Base-by-base conservation (phyloP, 179 eudicot species). In the Beta macrorhiza region DNA sequence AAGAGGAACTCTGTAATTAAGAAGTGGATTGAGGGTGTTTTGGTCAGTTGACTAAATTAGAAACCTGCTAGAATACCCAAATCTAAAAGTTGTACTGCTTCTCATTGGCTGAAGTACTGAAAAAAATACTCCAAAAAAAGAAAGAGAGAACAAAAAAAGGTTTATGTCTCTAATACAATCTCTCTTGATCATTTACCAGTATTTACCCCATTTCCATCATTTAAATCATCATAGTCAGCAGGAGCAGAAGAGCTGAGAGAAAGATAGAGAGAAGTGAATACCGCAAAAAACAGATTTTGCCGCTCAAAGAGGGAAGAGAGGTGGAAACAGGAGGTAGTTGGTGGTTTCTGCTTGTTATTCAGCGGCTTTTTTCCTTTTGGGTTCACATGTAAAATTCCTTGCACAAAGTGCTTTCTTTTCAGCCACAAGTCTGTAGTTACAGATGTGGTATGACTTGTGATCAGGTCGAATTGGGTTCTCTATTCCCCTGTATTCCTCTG, bases 341-440 rank as follows among this genome's bases (percentile, higher is more conserved):
- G 53, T 58, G 61, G 64, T 70, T 78, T 63, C 64, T 81, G 78
- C 55, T 78, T 74, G 71, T 29, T 44, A 65, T 64, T 71, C 67
- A 71, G 22, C 78, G 51, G 51, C 56, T 77, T 65, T 77, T 80
- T 37, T 37, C 2, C 65, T 70, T 49, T 49, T 22, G 73, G 76
- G 83, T 83, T 85, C 88, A 77, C 84, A 80, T 77, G 83, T 81
- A 80, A 83, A 83, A 82, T 77, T 74, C 81, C 56, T 22, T 73
- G 49, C 68, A 51, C 68, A 79, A 79, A 76, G 78, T 80, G 62
- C 47, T 78, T 75, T 52, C 10, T 77, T 84, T 49, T 73, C 84
- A 78, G 82, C 82, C 82, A 70, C 62, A 85, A 37, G 42, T 78
- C 49, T 58, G 74, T 62, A 44, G 61, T 62, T 49, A 75, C 74